Percentiles rank a stretch among this genome's conserved stretches.
Conservation (phyloP, 352 stramenopile genomes). For the Globisporangium radiosum region DNA sequence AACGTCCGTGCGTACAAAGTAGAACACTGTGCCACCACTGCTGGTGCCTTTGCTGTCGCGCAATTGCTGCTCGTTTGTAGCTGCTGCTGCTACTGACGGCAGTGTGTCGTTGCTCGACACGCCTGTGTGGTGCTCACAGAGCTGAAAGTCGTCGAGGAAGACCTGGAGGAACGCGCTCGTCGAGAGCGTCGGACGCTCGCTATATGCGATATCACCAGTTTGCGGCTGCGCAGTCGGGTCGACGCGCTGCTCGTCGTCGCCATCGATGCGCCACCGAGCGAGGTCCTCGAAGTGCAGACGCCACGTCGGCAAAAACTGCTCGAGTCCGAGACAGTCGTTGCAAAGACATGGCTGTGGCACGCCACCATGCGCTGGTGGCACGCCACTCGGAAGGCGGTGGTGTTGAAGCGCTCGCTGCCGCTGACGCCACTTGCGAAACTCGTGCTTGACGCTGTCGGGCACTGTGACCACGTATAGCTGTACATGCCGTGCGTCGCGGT, state of each 20-base stretch:
- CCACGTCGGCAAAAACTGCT: constrained; percentile 48
- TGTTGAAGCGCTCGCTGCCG: constrained; percentile 27
- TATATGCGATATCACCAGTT: too few species aligned
- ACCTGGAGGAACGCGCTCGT: constrained; percentile 21
- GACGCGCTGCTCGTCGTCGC: not conserved
- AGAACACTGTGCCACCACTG: too few species aligned
- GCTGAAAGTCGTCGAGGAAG: constrained; percentile 22
- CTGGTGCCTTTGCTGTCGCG: too few species aligned
- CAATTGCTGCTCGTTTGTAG: not conserved
- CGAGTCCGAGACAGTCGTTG: constrained; percentile 37
- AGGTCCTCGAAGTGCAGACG: constrained; percentile 50
- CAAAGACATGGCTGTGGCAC: constrained; percentile 43
- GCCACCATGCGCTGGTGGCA: constrained; percentile 26
- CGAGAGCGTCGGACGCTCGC: not conserved
- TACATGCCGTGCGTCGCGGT: not conserved
- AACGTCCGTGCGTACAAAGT: not conserved
- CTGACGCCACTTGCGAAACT: constrained; percentile 35
- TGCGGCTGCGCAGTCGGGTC: not conserved
- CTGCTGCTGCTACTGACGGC: not conserved
- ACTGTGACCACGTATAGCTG: constrained; percentile 32
- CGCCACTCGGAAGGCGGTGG: constrained; percentile 28
- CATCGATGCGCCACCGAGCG: constrained; percentile 23
- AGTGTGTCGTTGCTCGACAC: not conserved
- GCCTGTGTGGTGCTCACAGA: constrained; percentile 14
- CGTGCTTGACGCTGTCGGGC: constrained; percentile 18